Evolutionary conservation across 441 rosid species (phyloP).

Genomic region (Hypseocharis bilobata): DNA sequence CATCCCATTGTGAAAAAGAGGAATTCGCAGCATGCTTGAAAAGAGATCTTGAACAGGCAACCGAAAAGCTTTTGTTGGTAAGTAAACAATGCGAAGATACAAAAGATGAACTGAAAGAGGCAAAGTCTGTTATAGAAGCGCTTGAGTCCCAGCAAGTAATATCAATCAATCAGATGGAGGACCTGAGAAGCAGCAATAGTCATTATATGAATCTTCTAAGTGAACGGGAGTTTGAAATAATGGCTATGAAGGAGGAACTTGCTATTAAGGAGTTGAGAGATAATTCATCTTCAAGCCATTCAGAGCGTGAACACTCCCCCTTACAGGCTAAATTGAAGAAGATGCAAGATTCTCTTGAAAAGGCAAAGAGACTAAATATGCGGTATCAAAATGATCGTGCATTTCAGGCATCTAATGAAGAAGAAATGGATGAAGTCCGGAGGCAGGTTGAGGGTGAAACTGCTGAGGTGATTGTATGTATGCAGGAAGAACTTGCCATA

Average conservation of each 20-base stretch:
- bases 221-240: slow-evolving; percentile 49
- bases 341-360: slow-evolving; percentile 90
- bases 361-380: slow-evolving; percentile 63
- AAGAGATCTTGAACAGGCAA: slow-evolving; percentile 46
- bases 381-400: slow-evolving; percentile 57
- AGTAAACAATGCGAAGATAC: slow-evolving; percentile 44
- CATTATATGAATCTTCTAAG: slow-evolving; percentile 40
- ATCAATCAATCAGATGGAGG: slow-evolving; percentile 60
- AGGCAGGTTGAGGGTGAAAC: slow-evolving; percentile 92
- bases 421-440: slow-evolving; percentile 65
- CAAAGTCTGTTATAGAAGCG: slow-evolving; percentile 67
- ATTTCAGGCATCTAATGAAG: slow-evolving; percentile 58
- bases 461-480: slow-evolving; percentile 81
- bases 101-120: slow-evolving; percentile 43
- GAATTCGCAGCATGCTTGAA: slow-evolving; percentile 38
- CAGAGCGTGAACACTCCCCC: slow-evolving; percentile 28
- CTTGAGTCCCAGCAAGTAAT: slow-evolving; percentile 70
- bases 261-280: slow-evolving; percentile 40
- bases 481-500: slow-evolving; percentile 83
- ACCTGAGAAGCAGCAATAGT: slow-evolving; percentile 47
- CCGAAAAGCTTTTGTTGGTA: slow-evolving; percentile 36
- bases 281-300: slow-evolving; percentile 30
- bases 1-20: slow-evolving; percentile 39
- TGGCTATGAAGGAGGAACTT: slow-evolving; percentile 46
- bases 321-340: slow-evolving; percentile 51